A percentile compares a stretch with the other conserved stretches of the same genome.
Conservation (phyloP, 495 filamentous ascomycete species). For the Tricharina praecox region DNA sequence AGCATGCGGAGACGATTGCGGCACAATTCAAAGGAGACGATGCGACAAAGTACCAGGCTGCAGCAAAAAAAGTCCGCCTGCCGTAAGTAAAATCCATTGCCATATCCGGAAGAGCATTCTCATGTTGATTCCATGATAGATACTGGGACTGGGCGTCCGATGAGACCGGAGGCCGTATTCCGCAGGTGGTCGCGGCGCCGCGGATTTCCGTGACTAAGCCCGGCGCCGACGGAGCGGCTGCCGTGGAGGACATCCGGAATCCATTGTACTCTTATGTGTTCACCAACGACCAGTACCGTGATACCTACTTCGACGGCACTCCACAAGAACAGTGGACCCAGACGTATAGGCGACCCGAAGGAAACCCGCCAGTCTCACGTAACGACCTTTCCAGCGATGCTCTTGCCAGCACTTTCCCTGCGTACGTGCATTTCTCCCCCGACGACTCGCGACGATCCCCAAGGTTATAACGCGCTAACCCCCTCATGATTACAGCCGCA, state of each 20-base stretch:
- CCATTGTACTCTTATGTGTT: constrained; percentile 47
- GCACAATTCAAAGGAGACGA: constrained; percentile 15
- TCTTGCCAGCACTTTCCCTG: constrained; percentile 14
- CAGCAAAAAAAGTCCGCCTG: constrained; percentile 18
- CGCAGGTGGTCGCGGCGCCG: constrained; percentile 1
- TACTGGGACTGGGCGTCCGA: constrained; percentile 24
- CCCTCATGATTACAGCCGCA: no score
- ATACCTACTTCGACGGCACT: constrained; percentile 7
- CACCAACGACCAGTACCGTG: constrained; percentile 18
- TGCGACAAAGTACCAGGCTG: constrained; percentile 15
- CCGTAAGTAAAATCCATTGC: constrained; percentile 14
- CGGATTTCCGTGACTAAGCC: constrained; percentile 7
- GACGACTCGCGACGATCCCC: no score
- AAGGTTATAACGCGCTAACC: no score
- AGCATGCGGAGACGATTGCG: constrained; percentile 13
- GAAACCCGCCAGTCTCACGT: constrained; percentile 8
- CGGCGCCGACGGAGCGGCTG: constrained; percentile 16
- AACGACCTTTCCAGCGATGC: constrained; percentile 8
- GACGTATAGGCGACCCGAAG: constrained; percentile 14
- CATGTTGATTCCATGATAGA: constrained; percentile 1
- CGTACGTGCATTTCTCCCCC: no score
- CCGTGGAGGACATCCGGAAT: no score
- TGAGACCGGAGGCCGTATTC: constrained; percentile 11
- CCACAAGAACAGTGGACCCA: neutral
- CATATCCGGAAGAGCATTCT: neutral